Evolutionary conservation across 2,329 filamentous ascomycete species (phyloP), one percentile per base, ranked within the genome.

Genomic region (Pseudonectria buxi): DNA sequence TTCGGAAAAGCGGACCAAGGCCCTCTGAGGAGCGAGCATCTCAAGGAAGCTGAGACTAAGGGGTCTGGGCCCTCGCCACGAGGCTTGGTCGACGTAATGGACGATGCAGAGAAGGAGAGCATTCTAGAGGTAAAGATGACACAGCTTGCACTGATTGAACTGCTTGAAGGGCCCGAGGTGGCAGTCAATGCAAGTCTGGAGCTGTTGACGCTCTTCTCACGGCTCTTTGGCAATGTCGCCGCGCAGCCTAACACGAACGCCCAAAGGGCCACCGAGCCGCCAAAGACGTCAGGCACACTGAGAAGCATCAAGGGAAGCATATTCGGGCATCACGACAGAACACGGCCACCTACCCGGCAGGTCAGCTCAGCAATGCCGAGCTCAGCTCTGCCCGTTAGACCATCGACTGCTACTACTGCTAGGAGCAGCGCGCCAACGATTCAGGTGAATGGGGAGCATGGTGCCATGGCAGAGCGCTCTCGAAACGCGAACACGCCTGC

Each of bases 91-190:
- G 83, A 90, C 46, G 78, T 85, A 29, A 86, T 95, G 78, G 83
- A 87, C 43, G 77, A 81, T 39, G 77, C 79, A 16, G 89, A 96
- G 55, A 94, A 88, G 55, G 86, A 89, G 58, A 76, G 78, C 32
- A 81, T 98, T 28, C 64, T 98, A n/a, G 86, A 96, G 59, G 80
- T 95, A 42, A 94, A 94, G 59, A 94, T 96, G 77, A 95, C 90
- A 10, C 89, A 96, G 53, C 69, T 98, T 40, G 75, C 84, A 4
- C 72, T 98, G 14, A 62, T 92, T 4, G 90, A 96, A 60, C 66
- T 92, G 12, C 66, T 86, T 4, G 88, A 95, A 55, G 88, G 88
- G 1, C 79, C 88, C 0, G 81, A 86, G 39, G 77, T 82, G 37
- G 90, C 92, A 13, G 86, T 96, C 33, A 95, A 95, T 55, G 81